Base-by-base conservation (phyloP, 129 eudicot species). In the Centrapalus pauciflorus region DNA sequence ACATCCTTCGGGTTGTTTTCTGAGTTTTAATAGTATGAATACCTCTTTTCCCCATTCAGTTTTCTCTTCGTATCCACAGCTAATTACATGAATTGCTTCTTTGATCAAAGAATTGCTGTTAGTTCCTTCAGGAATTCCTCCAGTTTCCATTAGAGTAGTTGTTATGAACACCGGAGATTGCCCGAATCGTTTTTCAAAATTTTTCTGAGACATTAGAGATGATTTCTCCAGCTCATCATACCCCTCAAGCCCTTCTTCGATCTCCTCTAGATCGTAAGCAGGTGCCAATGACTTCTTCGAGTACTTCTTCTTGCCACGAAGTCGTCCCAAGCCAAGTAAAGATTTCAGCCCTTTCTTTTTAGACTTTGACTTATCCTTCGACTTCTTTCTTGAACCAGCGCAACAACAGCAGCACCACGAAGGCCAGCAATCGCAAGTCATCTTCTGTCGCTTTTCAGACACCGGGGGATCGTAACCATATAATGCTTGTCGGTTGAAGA, bases 1-100 rank as follows among this genome's bases (percentile, higher is more conserved):
- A 30, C n/a, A n/a, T n/a, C n/a, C n/a, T 21, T 6, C 12, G 5
- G 14, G 4, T 24, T n/a, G n/a, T n/a, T n/a, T n/a, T n/a, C n/a
- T n/a, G n/a, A n/a, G n/a, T n/a, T n/a, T n/a, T n/a, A n/a, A n/a
- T n/a, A n/a, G n/a, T n/a, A n/a, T n/a, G n/a, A n/a, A 57, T 5
- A 86, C 98, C 95, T 93, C 98, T 81, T 93, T 93, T 5, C 98
- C 98, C 98, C 98, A 92, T 60, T 92, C 98, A 2, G 98, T 92
- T 69, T 88, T 92, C 68, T 92, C 98, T 85, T 92, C 98, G 33
- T 92, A 93, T 17, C 96, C 98, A 58, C 87, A 81, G 34, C 98
- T 93, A 41, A 93, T 93, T 37, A 93, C 98, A 86, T 93, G 98
- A 80, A 93, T 85, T 27, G 98, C 98, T 78, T 93, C 98, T 77